phyloP scores from a whole-genome alignment of 176 grass and related monocot genomes.

The Dendrocalamus sinicus region DNA sequence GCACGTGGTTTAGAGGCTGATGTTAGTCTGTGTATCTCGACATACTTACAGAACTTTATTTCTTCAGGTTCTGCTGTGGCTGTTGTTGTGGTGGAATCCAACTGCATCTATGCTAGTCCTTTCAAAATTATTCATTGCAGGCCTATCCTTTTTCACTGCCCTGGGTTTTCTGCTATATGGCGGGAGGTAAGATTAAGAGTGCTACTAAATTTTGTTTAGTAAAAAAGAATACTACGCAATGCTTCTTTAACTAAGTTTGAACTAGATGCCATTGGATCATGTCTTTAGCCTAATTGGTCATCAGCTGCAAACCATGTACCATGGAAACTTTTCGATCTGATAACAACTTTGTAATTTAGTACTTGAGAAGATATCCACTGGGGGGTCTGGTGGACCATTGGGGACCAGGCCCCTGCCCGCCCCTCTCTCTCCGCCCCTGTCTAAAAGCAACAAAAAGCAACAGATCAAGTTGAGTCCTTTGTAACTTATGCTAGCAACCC shows the following conservation, averaged over 20 bases:
- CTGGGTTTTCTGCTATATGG: conserved; percentile 82
- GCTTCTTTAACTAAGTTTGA: conserved; percentile 20
- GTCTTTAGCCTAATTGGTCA: conserved; percentile 11
- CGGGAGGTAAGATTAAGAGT: conserved; percentile 58
- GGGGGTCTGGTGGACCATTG: too few relatives aligned
- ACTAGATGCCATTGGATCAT: background rate
- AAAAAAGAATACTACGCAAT: background rate
- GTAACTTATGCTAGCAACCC: too few relatives aligned
- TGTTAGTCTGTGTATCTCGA: background rate
- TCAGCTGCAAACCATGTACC: background rate
- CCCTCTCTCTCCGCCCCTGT: too few relatives aligned
- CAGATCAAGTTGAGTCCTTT: too few relatives aligned
- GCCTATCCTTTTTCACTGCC: conserved; percentile 78
- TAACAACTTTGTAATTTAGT: background rate
- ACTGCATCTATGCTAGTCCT: conserved; percentile 57
- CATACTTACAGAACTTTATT: conserved; percentile 25
- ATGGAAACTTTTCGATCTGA: background rate
- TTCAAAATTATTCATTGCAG: conserved; percentile 60
- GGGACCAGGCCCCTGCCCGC: too few relatives aligned
- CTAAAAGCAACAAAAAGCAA: too few relatives aligned
- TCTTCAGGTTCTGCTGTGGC: conserved; percentile 64
- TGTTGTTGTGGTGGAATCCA: conserved; percentile 63
- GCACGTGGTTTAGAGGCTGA: too few relatives aligned
- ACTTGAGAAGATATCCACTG: background rate
- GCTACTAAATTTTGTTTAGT: conserved; percentile 9